Evolutionary conservation across 163 green algal genomes (phyloP).

Genomic region (Volvox carteri): DNA sequence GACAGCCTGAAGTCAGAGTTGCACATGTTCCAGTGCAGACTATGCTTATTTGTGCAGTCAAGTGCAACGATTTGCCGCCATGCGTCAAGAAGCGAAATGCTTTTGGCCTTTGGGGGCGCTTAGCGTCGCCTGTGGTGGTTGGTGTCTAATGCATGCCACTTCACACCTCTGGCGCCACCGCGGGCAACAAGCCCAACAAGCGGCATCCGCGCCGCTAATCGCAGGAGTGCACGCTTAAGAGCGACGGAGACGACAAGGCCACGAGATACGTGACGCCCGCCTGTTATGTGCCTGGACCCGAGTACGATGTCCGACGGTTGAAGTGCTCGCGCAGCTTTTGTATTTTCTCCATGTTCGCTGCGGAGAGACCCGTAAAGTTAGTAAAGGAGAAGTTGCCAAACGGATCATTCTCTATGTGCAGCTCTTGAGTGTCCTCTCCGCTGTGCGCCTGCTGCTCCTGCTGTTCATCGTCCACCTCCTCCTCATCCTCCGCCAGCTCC

Average conservation of each 20-base stretch:
- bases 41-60: not conserved
- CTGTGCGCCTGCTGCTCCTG: not conserved
- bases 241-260: not conserved
- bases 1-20: not conserved
- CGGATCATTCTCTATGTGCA: constrained; percentile 44
- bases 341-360: constrained; percentile 67
- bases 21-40: constrained; percentile 41
- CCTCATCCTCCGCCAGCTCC: not conserved
- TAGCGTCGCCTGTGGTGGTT: no score
- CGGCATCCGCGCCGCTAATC: no score
- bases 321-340: constrained; percentile 58
- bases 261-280: no score
- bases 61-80: not conserved
- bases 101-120: not conserved
- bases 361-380: constrained; percentile 60
- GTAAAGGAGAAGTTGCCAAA: constrained; percentile 68
- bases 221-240: no score
- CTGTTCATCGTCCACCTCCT: constrained; percentile 3
- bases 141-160: no score
- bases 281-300: constrained; percentile 24
- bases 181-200: no score
- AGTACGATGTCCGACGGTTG: constrained; percentile 44
- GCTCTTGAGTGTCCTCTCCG: constrained; percentile 14
- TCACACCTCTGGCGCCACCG: not conserved
- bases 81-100: not conserved